A percentile compares a stretch with the other conserved stretches of the same genome.
phyloP scores from a whole-genome alignment of 352 stramenopile genomes.

The Phytophthora idaei region DNA sequence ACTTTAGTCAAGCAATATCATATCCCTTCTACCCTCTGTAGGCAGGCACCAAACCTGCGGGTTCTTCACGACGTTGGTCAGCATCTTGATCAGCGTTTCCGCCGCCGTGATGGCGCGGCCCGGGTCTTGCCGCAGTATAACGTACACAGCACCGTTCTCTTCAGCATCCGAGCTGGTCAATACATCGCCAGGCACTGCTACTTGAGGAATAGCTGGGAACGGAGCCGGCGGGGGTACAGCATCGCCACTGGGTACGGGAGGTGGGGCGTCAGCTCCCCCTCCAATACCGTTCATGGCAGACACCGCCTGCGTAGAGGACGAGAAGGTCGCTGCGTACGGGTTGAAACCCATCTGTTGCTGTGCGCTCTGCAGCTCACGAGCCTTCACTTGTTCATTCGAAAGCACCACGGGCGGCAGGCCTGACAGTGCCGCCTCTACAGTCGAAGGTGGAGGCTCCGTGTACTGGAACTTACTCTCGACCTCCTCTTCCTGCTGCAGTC shows the following conservation, averaged over 20 bases:
- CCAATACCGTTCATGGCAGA: slow-evolving; percentile 65
- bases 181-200: slow-evolving; percentile 3
- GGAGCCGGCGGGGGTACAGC: slow-evolving; percentile 22
- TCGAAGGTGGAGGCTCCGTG: slow-evolving; percentile 18
- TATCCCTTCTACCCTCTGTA: not conserved
- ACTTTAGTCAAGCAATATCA: slow-evolving; percentile 3
- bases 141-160: slow-evolving; percentile 59
- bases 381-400: slow-evolving; percentile 70
- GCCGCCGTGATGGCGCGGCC: slow-evolving; percentile 51
- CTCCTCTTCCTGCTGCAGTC: slow-evolving; percentile 60
- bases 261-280: not conserved
- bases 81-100: slow-evolving; percentile 75
- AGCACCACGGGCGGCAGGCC: slow-evolving; percentile 36
- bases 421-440: not conserved
- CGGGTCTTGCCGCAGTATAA: slow-evolving; percentile 65
- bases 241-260: slow-evolving; percentile 1
- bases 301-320: slow-evolving; percentile 61
- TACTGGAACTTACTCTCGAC: slow-evolving; percentile 47
- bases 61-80: slow-evolving; percentile 68
- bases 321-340: slow-evolving; percentile 70
- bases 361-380: slow-evolving; percentile 57
- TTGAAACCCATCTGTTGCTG: slow-evolving; percentile 76
- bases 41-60: slow-evolving; percentile 43
- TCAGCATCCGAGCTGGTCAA: slow-evolving; percentile 1
- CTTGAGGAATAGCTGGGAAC: slow-evolving; percentile 23